Evolutionary conservation across 495 filamentous ascomycete genomes (phyloP).

Genomic region (Geopyxis carbonaria): DNA sequence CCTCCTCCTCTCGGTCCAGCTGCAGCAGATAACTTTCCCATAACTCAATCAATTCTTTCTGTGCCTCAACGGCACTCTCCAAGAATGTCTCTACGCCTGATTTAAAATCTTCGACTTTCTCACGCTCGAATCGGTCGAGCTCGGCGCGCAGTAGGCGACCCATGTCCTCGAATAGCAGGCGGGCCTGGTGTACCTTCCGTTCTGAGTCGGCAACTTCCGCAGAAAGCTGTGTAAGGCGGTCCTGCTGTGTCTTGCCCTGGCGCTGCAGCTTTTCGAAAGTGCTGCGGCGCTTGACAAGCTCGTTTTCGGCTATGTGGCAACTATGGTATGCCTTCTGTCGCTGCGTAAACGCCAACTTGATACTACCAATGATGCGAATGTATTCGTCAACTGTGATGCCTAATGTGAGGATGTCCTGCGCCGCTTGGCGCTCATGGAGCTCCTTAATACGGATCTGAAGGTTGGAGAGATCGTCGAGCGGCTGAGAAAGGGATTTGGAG

Average conservation of each 20-base stretch:
- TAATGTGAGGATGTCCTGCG: slow-evolving; percentile 88
- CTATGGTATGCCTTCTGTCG: slow-evolving; percentile 88
- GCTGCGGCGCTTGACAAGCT: slow-evolving; percentile 68
- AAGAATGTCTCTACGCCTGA: slow-evolving; percentile 93
- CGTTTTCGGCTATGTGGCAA: slow-evolving; percentile 78
- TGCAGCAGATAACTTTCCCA: slow-evolving; percentile 98
- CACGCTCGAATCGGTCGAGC: slow-evolving; percentile 82
- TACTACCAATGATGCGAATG: slow-evolving; percentile 80
- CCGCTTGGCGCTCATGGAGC: slow-evolving; percentile 72
- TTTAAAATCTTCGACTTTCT: slow-evolving; percentile 99
- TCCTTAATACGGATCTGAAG: slow-evolving; percentile 80
- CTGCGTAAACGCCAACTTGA: slow-evolving; percentile 81
- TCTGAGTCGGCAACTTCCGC: slow-evolving; percentile 90
- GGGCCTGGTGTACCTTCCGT: slow-evolving; percentile 75
- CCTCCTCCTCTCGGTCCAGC: slow-evolving; percentile 82
- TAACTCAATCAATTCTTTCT: slow-evolving; percentile 98
- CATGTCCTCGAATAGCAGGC: slow-evolving; percentile 93
- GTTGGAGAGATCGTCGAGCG: slow-evolving; percentile 77
- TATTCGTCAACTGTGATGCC: slow-evolving; percentile 98
- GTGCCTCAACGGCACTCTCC: slow-evolving; percentile 88
- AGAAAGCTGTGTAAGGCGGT: slow-evolving; percentile 73
- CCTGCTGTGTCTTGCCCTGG: slow-evolving; percentile 88
- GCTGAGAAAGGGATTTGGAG: slow-evolving; percentile 50
- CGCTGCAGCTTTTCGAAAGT: slow-evolving; percentile 81
- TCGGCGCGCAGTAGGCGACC: slow-evolving; percentile 78